Conservation (phyloP, 1,284 basidiomycete species). For the Ustilago esculenta region DNA sequence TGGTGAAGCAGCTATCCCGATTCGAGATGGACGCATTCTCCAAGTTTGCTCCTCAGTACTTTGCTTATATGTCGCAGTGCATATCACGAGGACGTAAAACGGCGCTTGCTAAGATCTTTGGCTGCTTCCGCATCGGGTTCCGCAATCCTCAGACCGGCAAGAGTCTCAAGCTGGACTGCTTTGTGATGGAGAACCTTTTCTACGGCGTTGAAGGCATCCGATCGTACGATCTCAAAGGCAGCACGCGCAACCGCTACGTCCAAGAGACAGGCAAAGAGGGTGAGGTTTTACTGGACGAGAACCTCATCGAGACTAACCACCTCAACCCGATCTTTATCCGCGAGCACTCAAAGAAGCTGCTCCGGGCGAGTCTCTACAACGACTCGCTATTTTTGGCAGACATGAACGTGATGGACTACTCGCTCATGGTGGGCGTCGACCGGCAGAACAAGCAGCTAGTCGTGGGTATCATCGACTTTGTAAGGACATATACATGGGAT, state of each 20-base stretch:
- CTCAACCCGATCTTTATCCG: constrained; percentile 87
- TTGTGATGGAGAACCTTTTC: constrained; percentile 97
- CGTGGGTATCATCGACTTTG: constrained; percentile 96
- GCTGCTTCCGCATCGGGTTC: constrained; percentile 95
- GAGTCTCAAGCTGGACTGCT: constrained; percentile 88
- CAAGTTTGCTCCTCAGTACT: constrained; percentile 96
- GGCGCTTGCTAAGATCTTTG: constrained; percentile 94
- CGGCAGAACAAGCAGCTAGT: constrained; percentile 70
- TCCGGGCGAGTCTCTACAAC: constrained; percentile 89
- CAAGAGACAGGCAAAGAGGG: constrained; percentile 89
- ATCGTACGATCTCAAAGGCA: constrained; percentile 66
- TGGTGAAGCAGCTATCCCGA: constrained; percentile 93
- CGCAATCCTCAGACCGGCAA: constrained; percentile 81
- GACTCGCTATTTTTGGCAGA: constrained; percentile 87
- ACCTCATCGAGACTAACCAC: constrained; percentile 75
- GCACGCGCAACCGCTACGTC: constrained; percentile 71
- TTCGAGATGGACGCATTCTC: constrained; percentile 94
- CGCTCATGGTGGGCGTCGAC: constrained; percentile 86
- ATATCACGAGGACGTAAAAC: constrained; percentile 79
- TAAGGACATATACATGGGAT: constrained; percentile 95
- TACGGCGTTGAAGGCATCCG: constrained; percentile 88
- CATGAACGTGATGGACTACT: constrained; percentile 97
- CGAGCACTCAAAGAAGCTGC: constrained; percentile 91
- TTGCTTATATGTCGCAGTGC: constrained; percentile 85
- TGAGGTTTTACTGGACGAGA: constrained; percentile 89